phyloP scores from a whole-genome alignment of 2,329 filamentous ascomycete species.

The Didymella pomorum region DNA sequence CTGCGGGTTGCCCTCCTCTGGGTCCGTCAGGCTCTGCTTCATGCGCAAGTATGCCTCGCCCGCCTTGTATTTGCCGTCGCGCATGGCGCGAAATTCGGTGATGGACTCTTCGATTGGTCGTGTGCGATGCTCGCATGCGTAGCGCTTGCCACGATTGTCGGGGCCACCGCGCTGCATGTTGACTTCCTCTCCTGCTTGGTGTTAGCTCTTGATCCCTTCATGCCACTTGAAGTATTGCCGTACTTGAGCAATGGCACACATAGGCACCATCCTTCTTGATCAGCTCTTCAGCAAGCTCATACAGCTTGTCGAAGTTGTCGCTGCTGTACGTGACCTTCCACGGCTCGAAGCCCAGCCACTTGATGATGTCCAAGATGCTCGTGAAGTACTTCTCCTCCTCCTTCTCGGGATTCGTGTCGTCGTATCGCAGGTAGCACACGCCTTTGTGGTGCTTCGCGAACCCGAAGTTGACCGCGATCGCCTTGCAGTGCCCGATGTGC shows the following conservation, averaged over 20 bases:
- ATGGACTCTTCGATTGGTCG: constrained; percentile 79
- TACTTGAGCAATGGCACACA: constrained; percentile 83
- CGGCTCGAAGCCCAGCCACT: constrained; percentile 87
- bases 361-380: constrained; percentile 86
- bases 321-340: constrained; percentile 83
- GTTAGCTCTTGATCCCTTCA: background rate
- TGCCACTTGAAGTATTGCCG: constrained; percentile 18
- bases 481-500: constrained; percentile 93
- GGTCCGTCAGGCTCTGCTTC: constrained; percentile 76
- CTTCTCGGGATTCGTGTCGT: constrained; percentile 94
- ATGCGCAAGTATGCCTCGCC: constrained; percentile 86
- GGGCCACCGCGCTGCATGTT: constrained; percentile 87
- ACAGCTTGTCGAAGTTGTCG: constrained; percentile 88
- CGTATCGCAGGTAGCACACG: constrained; percentile 78
- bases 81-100: constrained; percentile 86
- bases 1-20: constrained; percentile 83
- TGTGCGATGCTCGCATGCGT: constrained; percentile 80
- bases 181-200: constrained; percentile 71
- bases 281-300: constrained; percentile 86
- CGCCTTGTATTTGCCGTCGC: constrained; percentile 87
- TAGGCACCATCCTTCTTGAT: constrained; percentile 75
- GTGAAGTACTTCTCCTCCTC: constrained; percentile 90
- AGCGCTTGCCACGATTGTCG: constrained; percentile 72
- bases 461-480: constrained; percentile 95
- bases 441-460: constrained; percentile 88